A percentile compares a stretch with the other conserved stretches of the same genome.
Conservation (phyloP, 2,329 filamentous ascomycete genomes). For the Chlorencoelia australis region DNA sequence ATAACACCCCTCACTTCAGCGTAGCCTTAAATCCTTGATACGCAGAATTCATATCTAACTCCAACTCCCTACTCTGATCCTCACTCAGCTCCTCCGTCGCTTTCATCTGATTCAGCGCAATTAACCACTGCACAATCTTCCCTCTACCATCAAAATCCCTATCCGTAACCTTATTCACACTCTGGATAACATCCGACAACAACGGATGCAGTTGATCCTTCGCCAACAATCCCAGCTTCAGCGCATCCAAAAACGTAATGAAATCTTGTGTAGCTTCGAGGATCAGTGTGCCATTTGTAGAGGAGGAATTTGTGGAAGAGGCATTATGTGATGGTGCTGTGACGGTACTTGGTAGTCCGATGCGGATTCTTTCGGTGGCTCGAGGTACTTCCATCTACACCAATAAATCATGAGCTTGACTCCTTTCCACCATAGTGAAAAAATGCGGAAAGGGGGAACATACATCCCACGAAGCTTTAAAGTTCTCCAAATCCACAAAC, state of each 20-base stretch:
- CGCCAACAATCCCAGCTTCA: constrained; percentile 82
- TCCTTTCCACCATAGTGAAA: too few relatives aligned
- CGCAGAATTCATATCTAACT: constrained; percentile 87
- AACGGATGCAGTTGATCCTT: constrained; percentile 96
- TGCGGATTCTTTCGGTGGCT: constrained; percentile 83
- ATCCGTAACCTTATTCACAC: constrained; percentile 93
- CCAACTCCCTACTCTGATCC: constrained; percentile 77
- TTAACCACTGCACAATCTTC: constrained; percentile 98
- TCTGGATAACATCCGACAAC: constrained; percentile 90
- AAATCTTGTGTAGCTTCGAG: constrained; percentile 93
- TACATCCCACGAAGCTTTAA: constrained; percentile 89
- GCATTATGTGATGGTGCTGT: constrained; percentile 39
- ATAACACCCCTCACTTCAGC: constrained; percentile 17
- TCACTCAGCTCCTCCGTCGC: constrained; percentile 84
- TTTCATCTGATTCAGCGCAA: constrained; percentile 94
- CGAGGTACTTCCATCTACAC: constrained; percentile 85
- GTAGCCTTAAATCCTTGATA: constrained; percentile 79
- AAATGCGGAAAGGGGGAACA: constrained; percentile 27
- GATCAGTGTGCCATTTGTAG: constrained; percentile 52
- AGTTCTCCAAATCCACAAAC: constrained; percentile 81
- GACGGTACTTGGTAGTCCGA: constrained; percentile 81
- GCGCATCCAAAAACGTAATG: constrained; percentile 92
- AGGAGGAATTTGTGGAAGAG: constrained; percentile 30
- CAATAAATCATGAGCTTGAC: too few relatives aligned
- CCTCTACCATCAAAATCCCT: constrained; percentile 89